Conservation (phyloP, 2,329 filamentous ascomycete genomes). For the Fusarium lateritium region DNA sequence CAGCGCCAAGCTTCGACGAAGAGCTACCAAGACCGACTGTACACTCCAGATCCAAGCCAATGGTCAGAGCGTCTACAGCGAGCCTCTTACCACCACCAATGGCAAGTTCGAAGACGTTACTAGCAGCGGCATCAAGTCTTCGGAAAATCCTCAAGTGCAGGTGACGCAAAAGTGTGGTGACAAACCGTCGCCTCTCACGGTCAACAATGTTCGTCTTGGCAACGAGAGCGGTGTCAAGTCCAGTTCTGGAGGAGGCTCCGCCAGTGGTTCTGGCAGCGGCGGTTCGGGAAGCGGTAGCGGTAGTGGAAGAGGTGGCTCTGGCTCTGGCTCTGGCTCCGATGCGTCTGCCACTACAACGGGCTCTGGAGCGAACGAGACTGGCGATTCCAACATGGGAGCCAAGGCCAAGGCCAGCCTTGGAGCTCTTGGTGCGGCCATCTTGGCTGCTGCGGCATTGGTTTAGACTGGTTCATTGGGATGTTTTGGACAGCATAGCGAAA, state of each 20-base stretch:
- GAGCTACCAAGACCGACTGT: constrained; percentile 31
- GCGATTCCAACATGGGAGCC: constrained; percentile 21
- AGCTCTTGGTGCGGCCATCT: constrained; percentile 24
- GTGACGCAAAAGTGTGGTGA: constrained; percentile 34
- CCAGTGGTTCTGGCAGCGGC: background rate
- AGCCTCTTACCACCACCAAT: constrained; percentile 31
- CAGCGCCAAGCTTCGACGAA: constrained; percentile 31
- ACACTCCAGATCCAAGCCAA: constrained; percentile 29
- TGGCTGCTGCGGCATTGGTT: constrained; percentile 19
- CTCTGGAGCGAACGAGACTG: constrained; percentile 21
- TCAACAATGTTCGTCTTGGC: constrained; percentile 29
- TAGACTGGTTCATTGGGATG: background rate
- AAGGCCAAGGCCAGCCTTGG: constrained; percentile 19
- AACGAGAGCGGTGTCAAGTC: constrained; percentile 34
- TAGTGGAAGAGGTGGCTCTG: constrained; percentile 4
- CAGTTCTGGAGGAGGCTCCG: constrained; percentile 20
- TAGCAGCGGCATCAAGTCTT: constrained; percentile 33
- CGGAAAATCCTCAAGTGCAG: constrained; percentile 29
- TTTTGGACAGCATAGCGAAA: constrained; percentile 7
- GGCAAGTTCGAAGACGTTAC: constrained; percentile 34
- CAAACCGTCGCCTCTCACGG: constrained; percentile 29
- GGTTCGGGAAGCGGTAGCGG: constrained; percentile 6
- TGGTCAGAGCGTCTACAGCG: constrained; percentile 31
- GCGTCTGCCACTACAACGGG: constrained; percentile 14
- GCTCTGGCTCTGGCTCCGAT: background rate